Evolutionary conservation across 139 green algal genomes (phyloP), one percentile per base, ranked within the genome.

Genomic region (Penium margaritaceum): DNA sequence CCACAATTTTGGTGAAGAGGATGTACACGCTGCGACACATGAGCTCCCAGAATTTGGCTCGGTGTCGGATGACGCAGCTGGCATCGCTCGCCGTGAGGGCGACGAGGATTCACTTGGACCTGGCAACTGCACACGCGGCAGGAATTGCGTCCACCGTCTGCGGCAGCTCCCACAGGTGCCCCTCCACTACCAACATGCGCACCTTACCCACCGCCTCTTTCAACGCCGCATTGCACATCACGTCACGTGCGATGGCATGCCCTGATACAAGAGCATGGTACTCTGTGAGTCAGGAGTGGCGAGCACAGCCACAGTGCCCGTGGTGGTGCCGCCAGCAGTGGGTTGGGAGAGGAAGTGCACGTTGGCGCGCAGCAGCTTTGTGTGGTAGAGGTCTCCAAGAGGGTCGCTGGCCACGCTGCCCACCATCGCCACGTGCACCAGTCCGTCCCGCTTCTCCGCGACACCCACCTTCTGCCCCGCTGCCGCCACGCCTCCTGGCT

Each of bases 201-300:
- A 74, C 63, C 41, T 54, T 53, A 0, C 55, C 33, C 27, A 96
- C 86, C 17, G 88, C 83, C 0, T 66, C 54, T 34, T 83, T 67
- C 27, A 92, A 63, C 4, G 29, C 62, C 27, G 30, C 55, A 53
- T 79, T 61, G 32, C 66, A 67, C 4, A 17, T 36, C n/a, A n/a
- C n/a, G n/a, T n/a, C 12, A 75, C 39, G 15, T 21, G 5, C 5
- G 71, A 78, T 21, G 71, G 72, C 71, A 78, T 78, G 27, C 71
- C 71, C 71, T 91, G 85, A 80, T 91, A 95, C 2, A 85, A 90
- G 17, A 96, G 82, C 81, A 97, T 95, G 37, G 87, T 92, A 33
- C 92, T 83, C 82, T 96, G 88, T 5, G 91, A 92, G 74, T 97
- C 92, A 2, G 85, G 83, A 0, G 89, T 95, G 15, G 89, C 94